Conservation (phyloP, 805 yeast genomes). For the Saccharomyces eubayanus region DNA sequence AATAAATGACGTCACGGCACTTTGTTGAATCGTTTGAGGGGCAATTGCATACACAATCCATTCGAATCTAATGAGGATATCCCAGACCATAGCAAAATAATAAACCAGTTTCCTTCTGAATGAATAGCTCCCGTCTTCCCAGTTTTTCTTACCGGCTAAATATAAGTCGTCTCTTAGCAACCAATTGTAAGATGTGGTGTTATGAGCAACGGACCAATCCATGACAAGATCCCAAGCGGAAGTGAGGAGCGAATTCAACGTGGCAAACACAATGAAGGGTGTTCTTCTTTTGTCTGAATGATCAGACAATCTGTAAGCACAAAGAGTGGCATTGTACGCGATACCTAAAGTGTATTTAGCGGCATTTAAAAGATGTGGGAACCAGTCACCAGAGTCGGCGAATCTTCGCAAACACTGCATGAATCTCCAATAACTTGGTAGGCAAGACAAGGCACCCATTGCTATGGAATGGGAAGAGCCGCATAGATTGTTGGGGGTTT, state of each 20-base stretch:
- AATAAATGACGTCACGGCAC: slow-evolving; percentile 76
- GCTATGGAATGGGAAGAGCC: slow-evolving; percentile 69
- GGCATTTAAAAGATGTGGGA: slow-evolving; percentile 91
- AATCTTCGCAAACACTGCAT: slow-evolving; percentile 87
- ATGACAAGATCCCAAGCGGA: slow-evolving; percentile 83
- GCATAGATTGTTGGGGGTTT: slow-evolving; percentile 47
- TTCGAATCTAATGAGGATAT: slow-evolving; percentile 72
- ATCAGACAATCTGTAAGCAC: slow-evolving; percentile 55
- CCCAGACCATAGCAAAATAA: slow-evolving; percentile 64
- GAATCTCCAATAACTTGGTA: slow-evolving; percentile 87
- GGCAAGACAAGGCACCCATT: slow-evolving; percentile 75
- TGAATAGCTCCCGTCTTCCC: slow-evolving; percentile 29
- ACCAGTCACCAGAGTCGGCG: slow-evolving; percentile 89
- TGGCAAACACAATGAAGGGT: slow-evolving; percentile 64
- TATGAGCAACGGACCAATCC: slow-evolving; percentile 90
- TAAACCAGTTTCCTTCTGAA: slow-evolving; percentile 39
- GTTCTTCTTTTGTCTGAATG: slow-evolving; percentile 35
- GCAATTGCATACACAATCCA: slow-evolving; percentile 88
- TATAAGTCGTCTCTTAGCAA: slow-evolving; percentile 67
- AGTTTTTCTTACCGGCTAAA: slow-evolving; percentile 38
- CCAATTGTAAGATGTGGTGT: slow-evolving; percentile 40
- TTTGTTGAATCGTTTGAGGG: slow-evolving; percentile 69
- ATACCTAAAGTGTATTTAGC: slow-evolving; percentile 63
- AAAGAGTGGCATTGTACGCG: slow-evolving; percentile 60
- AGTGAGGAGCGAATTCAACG: slow-evolving; percentile 60